phyloP scores from a whole-genome alignment of 371 early-diverging fungal species.

The Mucor ambiguus region DNA sequence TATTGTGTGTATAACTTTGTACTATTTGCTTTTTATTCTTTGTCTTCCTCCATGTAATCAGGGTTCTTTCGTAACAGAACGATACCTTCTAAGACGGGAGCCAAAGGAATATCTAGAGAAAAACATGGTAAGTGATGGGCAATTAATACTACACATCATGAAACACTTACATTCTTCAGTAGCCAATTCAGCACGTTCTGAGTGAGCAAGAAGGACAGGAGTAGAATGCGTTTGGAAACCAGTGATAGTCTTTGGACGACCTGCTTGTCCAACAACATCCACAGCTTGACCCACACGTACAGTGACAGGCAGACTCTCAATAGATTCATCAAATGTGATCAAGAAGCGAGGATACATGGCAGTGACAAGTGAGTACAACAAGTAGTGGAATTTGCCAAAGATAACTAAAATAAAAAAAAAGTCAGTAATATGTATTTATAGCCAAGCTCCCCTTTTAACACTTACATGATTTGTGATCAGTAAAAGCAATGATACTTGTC shows the following conservation, averaged over 20 bases:
- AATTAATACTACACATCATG: neutral
- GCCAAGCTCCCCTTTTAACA: conserved; percentile 1
- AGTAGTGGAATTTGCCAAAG: conserved; percentile 86
- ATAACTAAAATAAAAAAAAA: conserved; percentile 55
- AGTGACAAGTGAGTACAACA: conserved; percentile 91
- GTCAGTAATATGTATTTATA: neutral
- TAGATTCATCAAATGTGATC: conserved; percentile 88
- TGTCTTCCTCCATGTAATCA: conserved; percentile 77
- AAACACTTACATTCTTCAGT: conserved; percentile 88
- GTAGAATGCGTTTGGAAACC: conserved; percentile 99
- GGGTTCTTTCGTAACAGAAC: conserved; percentile 95
- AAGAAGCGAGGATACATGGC: conserved; percentile 98
- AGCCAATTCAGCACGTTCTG: conserved; percentile 97
- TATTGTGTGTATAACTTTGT: conserved; percentile 20
- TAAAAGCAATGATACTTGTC: conserved; percentile 87
- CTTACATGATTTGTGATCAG: conserved; percentile 84
- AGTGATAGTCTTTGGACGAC: conserved; percentile 97
- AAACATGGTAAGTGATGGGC: neutral
- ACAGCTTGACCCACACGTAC: conserved; percentile 99
- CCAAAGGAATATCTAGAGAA: conserved; percentile 66
- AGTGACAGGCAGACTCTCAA: conserved; percentile 78
- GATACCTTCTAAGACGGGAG: conserved; percentile 91
- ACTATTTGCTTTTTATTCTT: conserved; percentile 67
- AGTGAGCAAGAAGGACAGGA: conserved; percentile 95
- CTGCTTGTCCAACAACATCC: conserved; percentile 99